Evolutionary conservation across 352 stramenopile species (phyloP).

Genomic region (Lagenidium giganteum): DNA sequence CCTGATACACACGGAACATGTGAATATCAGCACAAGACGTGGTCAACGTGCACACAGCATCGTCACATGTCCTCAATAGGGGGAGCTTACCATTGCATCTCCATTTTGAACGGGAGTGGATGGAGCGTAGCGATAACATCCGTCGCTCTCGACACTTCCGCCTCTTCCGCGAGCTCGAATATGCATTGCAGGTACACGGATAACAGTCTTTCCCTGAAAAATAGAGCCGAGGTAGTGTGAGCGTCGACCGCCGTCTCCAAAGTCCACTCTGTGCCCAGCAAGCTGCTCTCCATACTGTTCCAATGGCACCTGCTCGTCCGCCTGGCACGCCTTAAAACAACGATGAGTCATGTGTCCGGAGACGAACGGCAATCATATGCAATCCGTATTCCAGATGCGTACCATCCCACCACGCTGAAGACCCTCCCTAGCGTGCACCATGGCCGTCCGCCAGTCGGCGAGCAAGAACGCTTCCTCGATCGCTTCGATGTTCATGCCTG

Average conservation of each 20-base stretch:
- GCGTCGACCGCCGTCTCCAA: neutral
- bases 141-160: constrained; percentile 44
- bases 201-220: constrained; percentile 43
- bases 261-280: no score
- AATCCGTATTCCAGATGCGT: constrained; percentile 8
- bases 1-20: constrained; percentile 7
- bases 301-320: no score
- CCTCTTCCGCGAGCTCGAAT: constrained; percentile 52
- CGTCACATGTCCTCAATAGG: no score
- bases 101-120: constrained; percentile 30
- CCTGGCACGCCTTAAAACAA: no score
- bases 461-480: constrained; percentile 55
- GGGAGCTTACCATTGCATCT: constrained; percentile 34
- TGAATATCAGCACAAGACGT: neutral
- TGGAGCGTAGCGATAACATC: constrained; percentile 34
- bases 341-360: neutral
- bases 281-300: constrained; percentile 1
- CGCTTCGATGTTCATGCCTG: constrained; percentile 30
- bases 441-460: constrained; percentile 48
- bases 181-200: constrained; percentile 62
- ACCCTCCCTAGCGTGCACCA: constrained; percentile 17
- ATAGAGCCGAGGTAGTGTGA: no score
- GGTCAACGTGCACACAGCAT: neutral
- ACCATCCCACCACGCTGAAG: neutral
- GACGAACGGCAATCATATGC: neutral